Evolutionary conservation across 805 yeast species (phyloP).

Genomic region (Candida endomychidarum): DNA sequence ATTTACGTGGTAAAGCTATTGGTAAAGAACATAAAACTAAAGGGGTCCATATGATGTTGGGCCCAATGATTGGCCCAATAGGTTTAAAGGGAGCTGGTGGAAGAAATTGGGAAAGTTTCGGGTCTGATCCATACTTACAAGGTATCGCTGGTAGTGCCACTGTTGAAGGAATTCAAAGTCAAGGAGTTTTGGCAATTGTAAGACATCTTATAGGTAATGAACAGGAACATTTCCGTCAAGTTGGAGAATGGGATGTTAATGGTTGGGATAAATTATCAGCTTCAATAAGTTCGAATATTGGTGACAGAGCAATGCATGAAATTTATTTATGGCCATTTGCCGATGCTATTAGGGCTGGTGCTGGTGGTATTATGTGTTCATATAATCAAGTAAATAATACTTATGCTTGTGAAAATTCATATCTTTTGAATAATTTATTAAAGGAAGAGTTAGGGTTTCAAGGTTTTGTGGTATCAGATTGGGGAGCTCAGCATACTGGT

Average conservation of each 20-base stretch:
- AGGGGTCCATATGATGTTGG: slow-evolving; percentile 56
- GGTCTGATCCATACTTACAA: slow-evolving; percentile 60
- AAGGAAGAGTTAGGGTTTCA: slow-evolving; percentile 66
- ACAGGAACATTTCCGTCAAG: slow-evolving; percentile 60
- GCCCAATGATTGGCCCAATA: slow-evolving; percentile 60
- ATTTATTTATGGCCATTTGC: slow-evolving; percentile 67
- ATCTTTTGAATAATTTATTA: slow-evolving; percentile 51
- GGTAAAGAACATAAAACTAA: slow-evolving; percentile 55
- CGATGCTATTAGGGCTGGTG: slow-evolving; percentile 59
- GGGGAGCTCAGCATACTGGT: slow-evolving; percentile 66
- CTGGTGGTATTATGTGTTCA: slow-evolving; percentile 61
- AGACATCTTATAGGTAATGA: slow-evolving; percentile 61
- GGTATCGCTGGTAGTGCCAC: slow-evolving; percentile 55
- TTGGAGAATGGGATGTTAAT: slow-evolving; percentile 47
- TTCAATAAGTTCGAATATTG: slow-evolving; percentile 54
- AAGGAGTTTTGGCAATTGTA: slow-evolving; percentile 58
- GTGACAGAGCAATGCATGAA: slow-evolving; percentile 63
- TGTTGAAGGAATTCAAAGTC: slow-evolving; percentile 55
- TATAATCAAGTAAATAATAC: slow-evolving; percentile 57
- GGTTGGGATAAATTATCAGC: slow-evolving; percentile 44
- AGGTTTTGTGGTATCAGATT: slow-evolving; percentile 65
- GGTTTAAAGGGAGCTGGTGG: slow-evolving; percentile 66
- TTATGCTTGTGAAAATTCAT: slow-evolving; percentile 59
- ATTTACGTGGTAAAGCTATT: slow-evolving; percentile 54
- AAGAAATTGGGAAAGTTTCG: slow-evolving; percentile 64